Evolutionary conservation across 202 grass and related monocot species (phyloP).

Genomic region (Sporobolus alterniflorus): DNA sequence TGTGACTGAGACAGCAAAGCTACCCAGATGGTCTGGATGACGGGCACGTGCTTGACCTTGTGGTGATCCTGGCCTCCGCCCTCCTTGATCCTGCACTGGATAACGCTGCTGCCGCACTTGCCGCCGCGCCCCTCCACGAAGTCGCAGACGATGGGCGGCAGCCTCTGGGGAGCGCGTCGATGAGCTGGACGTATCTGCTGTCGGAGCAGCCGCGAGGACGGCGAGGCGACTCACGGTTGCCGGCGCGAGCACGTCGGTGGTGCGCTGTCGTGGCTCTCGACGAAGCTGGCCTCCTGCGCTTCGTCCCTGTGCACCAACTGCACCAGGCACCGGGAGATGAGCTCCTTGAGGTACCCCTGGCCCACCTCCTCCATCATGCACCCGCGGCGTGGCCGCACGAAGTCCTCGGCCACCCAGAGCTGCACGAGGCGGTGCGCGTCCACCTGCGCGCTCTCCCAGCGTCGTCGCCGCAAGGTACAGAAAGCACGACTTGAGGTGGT

Average conservation of each 20-base stretch:
- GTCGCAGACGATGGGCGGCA: conserved; percentile 63
- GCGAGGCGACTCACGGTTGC: conserved; percentile 72
- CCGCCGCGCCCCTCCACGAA: conserved; percentile 11
- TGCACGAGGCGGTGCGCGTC: conserved; percentile 42
- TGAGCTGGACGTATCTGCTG: conserved; percentile 45
- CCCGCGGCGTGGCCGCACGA: conserved; percentile 49
- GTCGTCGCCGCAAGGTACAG: conserved; percentile 49
- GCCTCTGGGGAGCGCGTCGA: conserved; percentile 58
- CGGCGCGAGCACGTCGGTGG: conserved; percentile 62
- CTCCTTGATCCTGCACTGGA: conserved; percentile 50
- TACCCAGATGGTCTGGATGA: conserved; percentile 52
- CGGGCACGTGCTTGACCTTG: conserved; percentile 54
- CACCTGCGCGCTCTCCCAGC: conserved; percentile 22
- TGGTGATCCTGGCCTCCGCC: conserved; percentile 42
- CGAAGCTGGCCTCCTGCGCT: conserved; percentile 65
- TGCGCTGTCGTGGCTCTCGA: conserved; percentile 74
- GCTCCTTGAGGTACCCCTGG: conserved; percentile 56
- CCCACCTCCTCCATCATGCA: conserved; percentile 61
- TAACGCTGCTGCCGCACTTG: background rate
- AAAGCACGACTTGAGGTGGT: conserved; percentile 60
- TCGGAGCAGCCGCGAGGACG: conserved; percentile 43
- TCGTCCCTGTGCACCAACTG: conserved; percentile 52
- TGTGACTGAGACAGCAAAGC: too few species aligned
- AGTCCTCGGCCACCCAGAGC: conserved; percentile 57
- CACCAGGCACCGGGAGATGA: conserved; percentile 64